phyloP scores from a whole-genome alignment of 169 alveolate genomes.

The Plasmodium yoelii region DNA sequence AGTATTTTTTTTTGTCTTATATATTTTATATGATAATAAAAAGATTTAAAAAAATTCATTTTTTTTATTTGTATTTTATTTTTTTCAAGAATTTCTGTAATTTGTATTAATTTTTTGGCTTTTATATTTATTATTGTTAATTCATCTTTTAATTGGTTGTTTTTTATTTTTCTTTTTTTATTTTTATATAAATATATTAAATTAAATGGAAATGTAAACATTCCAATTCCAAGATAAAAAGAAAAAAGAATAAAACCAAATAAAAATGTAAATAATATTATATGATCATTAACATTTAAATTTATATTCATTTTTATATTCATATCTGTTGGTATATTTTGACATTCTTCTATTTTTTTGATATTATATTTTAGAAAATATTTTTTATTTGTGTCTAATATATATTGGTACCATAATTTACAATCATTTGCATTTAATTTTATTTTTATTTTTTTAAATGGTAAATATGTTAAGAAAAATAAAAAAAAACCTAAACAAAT shows the following conservation, averaged over 20 bases:
- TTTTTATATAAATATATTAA: constrained; percentile 5
- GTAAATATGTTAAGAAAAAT: constrained; percentile 21
- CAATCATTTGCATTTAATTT: constrained; percentile 52
- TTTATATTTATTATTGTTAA: constrained; percentile 28
- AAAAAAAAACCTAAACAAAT: constrained; percentile 3
- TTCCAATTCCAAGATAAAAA: constrained; percentile 46
- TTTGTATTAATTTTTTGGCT: constrained; percentile 19
- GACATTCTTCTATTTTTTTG: constrained; percentile 24
- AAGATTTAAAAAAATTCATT: constrained; percentile 13
- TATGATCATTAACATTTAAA: constrained; percentile 17
- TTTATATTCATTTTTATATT: constrained; percentile 13
- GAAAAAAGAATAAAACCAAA: constrained; percentile 26
- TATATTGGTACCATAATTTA: constrained; percentile 34
- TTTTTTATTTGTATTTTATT: constrained; percentile 1
- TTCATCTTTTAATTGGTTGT: constrained; percentile 13
- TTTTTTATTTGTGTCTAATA: constrained; percentile 11
- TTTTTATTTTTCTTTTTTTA: constrained; percentile 24
- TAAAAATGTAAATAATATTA: constrained; percentile 18
- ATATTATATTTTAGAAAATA: constrained; percentile 15
- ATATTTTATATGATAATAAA: constrained; percentile 19
- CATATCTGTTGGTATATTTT: neutral
- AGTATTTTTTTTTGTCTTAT: constrained; percentile 30
- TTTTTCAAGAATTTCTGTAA: constrained; percentile 32
- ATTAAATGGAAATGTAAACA: constrained; percentile 34
- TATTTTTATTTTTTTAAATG: constrained; percentile 17